phyloP scores from a whole-genome alignment of 495 filamentous ascomycete genomes.

The Neurospora sp. region DNA sequence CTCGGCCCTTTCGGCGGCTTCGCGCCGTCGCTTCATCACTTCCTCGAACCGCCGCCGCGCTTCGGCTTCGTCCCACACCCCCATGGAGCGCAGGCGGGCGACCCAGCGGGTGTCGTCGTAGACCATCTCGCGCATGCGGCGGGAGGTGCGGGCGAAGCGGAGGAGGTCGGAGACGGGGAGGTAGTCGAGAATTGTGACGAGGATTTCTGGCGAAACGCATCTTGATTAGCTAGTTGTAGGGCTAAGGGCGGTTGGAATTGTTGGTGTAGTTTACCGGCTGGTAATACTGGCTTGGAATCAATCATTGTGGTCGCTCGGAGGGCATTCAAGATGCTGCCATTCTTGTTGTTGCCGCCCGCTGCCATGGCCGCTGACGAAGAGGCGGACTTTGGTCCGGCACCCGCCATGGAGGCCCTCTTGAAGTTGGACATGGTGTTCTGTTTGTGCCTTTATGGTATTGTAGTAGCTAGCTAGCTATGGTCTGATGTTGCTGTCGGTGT shows the following conservation, averaged over 20 bases:
- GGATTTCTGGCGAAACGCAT: slow-evolving; percentile 49
- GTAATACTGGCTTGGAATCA: slow-evolving; percentile 62
- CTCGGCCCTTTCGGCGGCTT: slow-evolving; percentile 31
- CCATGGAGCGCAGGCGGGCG: slow-evolving; percentile 69
- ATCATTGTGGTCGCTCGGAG: slow-evolving; percentile 69
- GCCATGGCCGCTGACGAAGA: not conserved
- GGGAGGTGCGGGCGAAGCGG: slow-evolving; percentile 77
- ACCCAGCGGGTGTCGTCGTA: slow-evolving; percentile 98
- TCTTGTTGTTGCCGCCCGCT: not conserved
- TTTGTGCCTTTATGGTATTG: not conserved
- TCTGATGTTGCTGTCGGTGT: not conserved
- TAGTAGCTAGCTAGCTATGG: not conserved
- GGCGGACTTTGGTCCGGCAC: slow-evolving; percentile 3
- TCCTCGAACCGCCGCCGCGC: slow-evolving; percentile 72
- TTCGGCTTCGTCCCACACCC: slow-evolving; percentile 85
- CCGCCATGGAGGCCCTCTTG: slow-evolving; percentile 6
- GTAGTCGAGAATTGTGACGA: slow-evolving; percentile 80
- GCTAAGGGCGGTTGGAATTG: too few relatives aligned
- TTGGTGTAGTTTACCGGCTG: slow-evolving; percentile 43
- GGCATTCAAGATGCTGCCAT: slow-evolving; percentile 54
- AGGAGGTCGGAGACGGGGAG: slow-evolving; percentile 76
- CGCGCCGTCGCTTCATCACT: slow-evolving; percentile 54
- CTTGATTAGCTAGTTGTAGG: too few relatives aligned
- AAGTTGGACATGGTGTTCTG: slow-evolving; percentile 14
- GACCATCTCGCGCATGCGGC: slow-evolving; percentile 92